Percentiles rank a stretch among this genome's conserved stretches.
phyloP scores from a whole-genome alignment of 1,139 yeast species.

The Wickerhamiella infanticola region DNA sequence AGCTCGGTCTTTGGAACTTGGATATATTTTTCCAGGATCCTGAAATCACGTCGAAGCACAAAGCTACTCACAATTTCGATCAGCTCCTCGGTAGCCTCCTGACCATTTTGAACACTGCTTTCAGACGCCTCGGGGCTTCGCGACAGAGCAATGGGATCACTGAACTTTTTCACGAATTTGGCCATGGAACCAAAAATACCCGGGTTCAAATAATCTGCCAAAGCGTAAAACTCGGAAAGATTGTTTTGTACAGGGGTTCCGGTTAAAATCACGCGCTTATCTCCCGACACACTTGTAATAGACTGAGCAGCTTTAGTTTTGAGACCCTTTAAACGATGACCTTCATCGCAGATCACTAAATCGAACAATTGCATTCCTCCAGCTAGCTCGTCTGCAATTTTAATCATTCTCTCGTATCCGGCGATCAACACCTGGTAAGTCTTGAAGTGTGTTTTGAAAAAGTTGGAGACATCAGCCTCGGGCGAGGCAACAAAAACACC shows the following conservation, averaged over 20 bases:
- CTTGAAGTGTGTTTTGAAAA: constrained; percentile 37
- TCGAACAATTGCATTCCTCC: constrained; percentile 37
- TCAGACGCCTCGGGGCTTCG: constrained; percentile 53
- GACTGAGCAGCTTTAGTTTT: constrained; percentile 53
- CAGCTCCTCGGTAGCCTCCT: constrained; percentile 43
- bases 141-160: constrained; percentile 57
- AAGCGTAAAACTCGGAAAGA: constrained; percentile 63
- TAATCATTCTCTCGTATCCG: constrained; percentile 71
- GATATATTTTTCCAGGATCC: constrained; percentile 46
- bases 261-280: constrained; percentile 48
- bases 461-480: constrained; percentile 43
- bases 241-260: constrained; percentile 97
- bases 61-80: constrained; percentile 49
- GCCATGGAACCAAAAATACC: constrained; percentile 54
- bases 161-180: constrained; percentile 48
- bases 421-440: constrained; percentile 73
- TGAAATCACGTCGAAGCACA: constrained; percentile 60
- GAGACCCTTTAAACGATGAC: constrained; percentile 58
- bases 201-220: constrained; percentile 74
- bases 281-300: constrained; percentile 40
- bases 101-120: constrained; percentile 43
- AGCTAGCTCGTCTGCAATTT: constrained; percentile 39
- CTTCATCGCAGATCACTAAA: constrained; percentile 83
- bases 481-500: constrained; percentile 24
- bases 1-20: constrained; percentile 60